Base-by-base conservation (phyloP, 805 yeast genomes). In the Komagataella mondaviorum region DNA sequence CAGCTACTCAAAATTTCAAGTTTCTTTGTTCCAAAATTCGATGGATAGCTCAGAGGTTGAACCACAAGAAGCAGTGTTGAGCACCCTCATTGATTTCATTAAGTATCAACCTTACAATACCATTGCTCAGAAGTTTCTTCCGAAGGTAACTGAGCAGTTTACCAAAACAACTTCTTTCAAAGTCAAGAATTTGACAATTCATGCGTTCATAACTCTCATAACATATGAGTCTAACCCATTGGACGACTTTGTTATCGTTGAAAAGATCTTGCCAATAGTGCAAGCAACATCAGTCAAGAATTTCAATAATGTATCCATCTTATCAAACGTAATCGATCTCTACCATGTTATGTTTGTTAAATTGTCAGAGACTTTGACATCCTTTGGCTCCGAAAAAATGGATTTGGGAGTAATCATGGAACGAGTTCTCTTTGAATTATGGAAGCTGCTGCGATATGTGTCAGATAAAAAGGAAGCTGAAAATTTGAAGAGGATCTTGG, bases 121-220 rank as follows among this genome's bases (percentile, higher is more conserved):
- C 17, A 73, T 89, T 52, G 88, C 91, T 57, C 83, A 80, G 57
- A 77, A 78, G 36, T 68, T 89, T n/a, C 79, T 86, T 62, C 95
- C 96, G 2, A 67, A 80, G 47, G 70, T 88, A 16, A 77, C 88
- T 47, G 75, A 73, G 47, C 75, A 88, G 6, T 93, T 91, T 66
- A 77, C 88, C 44, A 84, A 88, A 47, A 93, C 99, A 1, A 87
- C 90, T 0, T 80, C 93, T 24, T 70, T 90, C 39, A 80, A 85
- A 4, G 85, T 93, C 23, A 91, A 93, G 60, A 69, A 84, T 16
- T 73, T 78, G 14, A 78, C 93, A 2, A 71, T 88, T 20, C 68
- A 72, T 17, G 73, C 86, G 1, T 81, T 89, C 57, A 72, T 76
- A 12, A 60, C 68, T 48, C 66, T 89, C 59, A 75, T 86, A 16